Evolutionary conservation across 148 eudicot species (phyloP).

Genomic region (Nepenthes mirabilis): DNA sequence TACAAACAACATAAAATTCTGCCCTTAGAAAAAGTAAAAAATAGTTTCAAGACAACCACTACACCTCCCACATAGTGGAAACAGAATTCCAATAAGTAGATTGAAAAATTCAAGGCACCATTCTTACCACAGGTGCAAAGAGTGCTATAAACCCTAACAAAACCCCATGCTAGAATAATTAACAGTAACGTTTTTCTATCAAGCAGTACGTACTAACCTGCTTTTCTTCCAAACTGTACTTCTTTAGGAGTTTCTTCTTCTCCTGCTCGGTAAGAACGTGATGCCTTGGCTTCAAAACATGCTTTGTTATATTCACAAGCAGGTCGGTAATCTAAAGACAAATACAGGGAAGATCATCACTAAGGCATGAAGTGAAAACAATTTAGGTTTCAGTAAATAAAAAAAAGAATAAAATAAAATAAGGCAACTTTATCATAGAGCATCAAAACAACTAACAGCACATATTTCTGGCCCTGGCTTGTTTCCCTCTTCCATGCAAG

Average conservation of each 20-base stretch:
- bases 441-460: too few relatives aligned
- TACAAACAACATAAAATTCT: too few relatives aligned
- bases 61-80: too few relatives aligned
- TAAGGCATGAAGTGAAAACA: neutral
- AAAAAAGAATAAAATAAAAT: too few relatives aligned
- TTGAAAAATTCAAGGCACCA: neutral
- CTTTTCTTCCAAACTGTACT: conserved; percentile 69
- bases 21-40: too few relatives aligned
- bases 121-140: neutral
- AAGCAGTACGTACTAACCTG: conserved; percentile 35
- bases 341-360: neutral
- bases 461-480: too few relatives aligned
- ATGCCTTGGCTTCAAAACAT: conserved; percentile 75
- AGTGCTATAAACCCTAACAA: neutral
- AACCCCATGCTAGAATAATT: too few relatives aligned
- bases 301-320: conserved; percentile 79
- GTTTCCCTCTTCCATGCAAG: too few relatives aligned
- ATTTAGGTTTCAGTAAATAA: neutral
- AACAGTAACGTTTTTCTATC: neutral
- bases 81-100: neutral
- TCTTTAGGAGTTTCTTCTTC: conserved; percentile 57
- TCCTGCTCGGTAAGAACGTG: conserved; percentile 47
- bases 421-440: too few relatives aligned
- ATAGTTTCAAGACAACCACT: too few relatives aligned
- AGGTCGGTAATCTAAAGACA: conserved; percentile 68